Conservation (phyloP, 495 filamentous ascomycete genomes). For the Cudoniella acicularis region DNA sequence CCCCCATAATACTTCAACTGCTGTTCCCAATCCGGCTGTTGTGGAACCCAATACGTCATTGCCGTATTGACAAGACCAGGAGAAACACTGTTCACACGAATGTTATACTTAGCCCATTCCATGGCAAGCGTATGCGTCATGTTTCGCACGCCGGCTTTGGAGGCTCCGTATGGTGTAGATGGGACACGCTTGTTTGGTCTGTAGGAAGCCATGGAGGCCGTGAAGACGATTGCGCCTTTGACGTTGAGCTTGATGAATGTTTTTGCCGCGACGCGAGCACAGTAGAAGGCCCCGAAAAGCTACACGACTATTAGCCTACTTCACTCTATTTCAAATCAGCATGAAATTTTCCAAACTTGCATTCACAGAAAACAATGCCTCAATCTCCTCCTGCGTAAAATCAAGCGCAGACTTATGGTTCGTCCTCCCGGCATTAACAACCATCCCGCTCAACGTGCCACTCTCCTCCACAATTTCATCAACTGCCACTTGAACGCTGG, state of each 20-base stretch:
- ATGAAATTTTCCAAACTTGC: background rate
- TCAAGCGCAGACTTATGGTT: conserved; percentile 16
- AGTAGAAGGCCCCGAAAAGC: conserved; percentile 10
- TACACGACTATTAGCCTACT: background rate
- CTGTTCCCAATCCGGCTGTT: conserved; percentile 58
- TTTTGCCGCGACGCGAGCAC: conserved; percentile 7
- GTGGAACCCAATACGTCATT: conserved; percentile 57
- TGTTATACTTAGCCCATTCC: conserved; percentile 73
- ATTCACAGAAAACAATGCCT: conserved; percentile 8
- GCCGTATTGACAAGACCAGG: conserved; percentile 79
- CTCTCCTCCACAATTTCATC: conserved; percentile 10
- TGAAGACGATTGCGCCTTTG: conserved; percentile 21
- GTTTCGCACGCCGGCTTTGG: conserved; percentile 79
- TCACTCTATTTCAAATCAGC: background rate
- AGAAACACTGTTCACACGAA: conserved; percentile 77
- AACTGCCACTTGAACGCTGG: conserved; percentile 4
- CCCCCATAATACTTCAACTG: conserved; percentile 12
- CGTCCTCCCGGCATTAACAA: conserved; percentile 13
- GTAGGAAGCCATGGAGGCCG: conserved; percentile 16
- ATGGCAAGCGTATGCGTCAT: conserved; percentile 83
- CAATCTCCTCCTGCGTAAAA: conserved; percentile 10
- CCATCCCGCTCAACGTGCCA: conserved; percentile 11
- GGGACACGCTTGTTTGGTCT: conserved; percentile 3
- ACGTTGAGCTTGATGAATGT: conserved; percentile 10
- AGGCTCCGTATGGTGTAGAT: conserved; percentile 62